Evolutionary conservation across 176 grass and related monocot genomes (phyloP).

Genomic region (Juncus inflexus): DNA sequence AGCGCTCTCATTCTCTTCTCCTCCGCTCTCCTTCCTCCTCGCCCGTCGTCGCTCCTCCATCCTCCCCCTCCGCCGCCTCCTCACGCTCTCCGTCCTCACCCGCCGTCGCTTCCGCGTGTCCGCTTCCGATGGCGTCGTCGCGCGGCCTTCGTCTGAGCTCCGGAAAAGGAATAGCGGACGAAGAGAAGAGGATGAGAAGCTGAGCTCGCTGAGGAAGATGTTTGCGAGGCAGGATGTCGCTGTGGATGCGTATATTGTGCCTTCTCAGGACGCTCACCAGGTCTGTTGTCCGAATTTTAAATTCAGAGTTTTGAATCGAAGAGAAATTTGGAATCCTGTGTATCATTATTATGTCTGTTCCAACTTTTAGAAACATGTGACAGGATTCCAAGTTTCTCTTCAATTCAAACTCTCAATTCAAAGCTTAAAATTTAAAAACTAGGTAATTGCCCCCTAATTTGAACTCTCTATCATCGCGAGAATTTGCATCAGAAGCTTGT

Average conservation of each 20-base stretch:
- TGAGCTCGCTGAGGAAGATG: constrained; percentile 51
- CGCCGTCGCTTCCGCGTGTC: constrained; percentile 20
- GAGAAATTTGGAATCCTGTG: not conserved
- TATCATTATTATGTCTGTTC: no score
- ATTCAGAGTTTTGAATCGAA: not conserved
- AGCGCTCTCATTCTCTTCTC: constrained; percentile 4
- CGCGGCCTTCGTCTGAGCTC: constrained; percentile 66
- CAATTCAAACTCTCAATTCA: no score
- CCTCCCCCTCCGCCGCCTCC: constrained; percentile 26
- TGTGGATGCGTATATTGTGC: constrained; percentile 88
- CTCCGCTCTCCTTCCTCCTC: constrained; percentile 26
- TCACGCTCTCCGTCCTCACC: constrained; percentile 18
- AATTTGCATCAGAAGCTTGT: no score
- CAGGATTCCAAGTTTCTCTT: no score
- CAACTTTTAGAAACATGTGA: no score
- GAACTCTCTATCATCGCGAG: no score
- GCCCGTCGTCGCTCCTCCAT: constrained; percentile 4
- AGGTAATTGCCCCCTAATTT: no score
- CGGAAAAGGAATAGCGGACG: constrained; percentile 22
- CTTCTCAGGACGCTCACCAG: constrained; percentile 96
- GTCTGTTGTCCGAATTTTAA: constrained; percentile 15
- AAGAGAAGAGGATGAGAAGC: constrained; percentile 56
- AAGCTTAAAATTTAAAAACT: no score
- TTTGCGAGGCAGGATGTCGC: constrained; percentile 61
- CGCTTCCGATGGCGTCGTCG: constrained; percentile 31